Conservation (phyloP, 305 asterid genomes). For the Ajuga reptans region DNA sequence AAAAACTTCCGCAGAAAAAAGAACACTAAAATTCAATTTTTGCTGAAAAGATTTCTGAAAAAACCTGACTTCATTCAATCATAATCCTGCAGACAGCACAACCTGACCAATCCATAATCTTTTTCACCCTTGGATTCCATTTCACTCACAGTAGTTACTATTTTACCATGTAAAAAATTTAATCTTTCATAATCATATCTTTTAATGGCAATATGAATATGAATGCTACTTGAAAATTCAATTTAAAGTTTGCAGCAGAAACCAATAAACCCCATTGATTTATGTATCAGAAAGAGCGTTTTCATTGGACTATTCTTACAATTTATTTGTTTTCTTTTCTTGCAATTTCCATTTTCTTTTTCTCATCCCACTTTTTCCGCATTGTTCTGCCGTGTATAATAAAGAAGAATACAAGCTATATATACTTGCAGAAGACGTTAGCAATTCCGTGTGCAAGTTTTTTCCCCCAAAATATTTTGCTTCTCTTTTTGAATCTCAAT, state of each 20-base stretch:
- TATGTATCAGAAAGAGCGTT: conserved; percentile 16
- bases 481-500: conserved; percentile 13
- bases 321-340: background rate
- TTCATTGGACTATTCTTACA: background rate
- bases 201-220: background rate
- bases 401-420: conserved; percentile 25
- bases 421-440: conserved; percentile 14
- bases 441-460: conserved; percentile 17
- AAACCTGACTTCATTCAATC: conserved; percentile 22
- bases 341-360: background rate
- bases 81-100: conserved; percentile 17
- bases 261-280: background rate
- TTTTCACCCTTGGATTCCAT: conserved; percentile 19
- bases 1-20: background rate
- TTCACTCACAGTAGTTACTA: background rate
- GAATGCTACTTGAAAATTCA: conserved; percentile 5
- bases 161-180: background rate
- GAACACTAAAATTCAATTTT: background rate
- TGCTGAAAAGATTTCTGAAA: background rate
- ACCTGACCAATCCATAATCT: conserved; percentile 12
- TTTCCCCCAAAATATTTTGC: background rate
- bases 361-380: conserved; percentile 8
- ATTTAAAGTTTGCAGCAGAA: conserved; percentile 19
- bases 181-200: background rate
- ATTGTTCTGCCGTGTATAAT: conserved; percentile 28